Percentiles rank a stretch among this genome's conserved stretches.
Evolutionary conservation across 2,329 filamentous ascomycete species (phyloP).

Genomic region (Sordariomycetes sp.): DNA sequence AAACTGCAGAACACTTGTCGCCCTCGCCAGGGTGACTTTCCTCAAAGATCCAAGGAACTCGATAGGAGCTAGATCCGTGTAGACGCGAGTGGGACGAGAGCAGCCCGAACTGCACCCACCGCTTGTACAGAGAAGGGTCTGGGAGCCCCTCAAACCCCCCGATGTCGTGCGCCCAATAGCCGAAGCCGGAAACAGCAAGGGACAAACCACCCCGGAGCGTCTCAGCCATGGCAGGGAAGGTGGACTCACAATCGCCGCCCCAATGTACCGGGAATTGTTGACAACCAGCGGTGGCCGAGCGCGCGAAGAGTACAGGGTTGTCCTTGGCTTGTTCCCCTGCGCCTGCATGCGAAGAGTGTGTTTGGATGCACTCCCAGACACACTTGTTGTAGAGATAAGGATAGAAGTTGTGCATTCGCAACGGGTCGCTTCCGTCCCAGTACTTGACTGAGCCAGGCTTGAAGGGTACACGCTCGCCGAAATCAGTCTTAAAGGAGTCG

Average conservation of each 20-base stretch:
- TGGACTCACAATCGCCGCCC: constrained; percentile 69
- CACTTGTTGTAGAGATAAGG: constrained; percentile 61
- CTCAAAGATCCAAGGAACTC: constrained; percentile 68
- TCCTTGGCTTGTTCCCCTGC: constrained; percentile 24
- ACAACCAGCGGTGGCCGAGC: constrained; percentile 56
- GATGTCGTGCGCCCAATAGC: constrained; percentile 63
- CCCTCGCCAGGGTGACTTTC: constrained; percentile 44
- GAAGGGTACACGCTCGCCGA: constrained; percentile 62
- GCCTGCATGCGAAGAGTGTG: constrained; percentile 37
- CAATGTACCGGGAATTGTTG: constrained; percentile 63
- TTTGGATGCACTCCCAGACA: constrained; percentile 52
- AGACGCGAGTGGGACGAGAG: constrained; percentile 61
- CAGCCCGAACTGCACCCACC: constrained; percentile 67
- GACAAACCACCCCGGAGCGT: constrained; percentile 56
- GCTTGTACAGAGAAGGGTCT: constrained; percentile 61
- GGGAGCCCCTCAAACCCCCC: constrained; percentile 63
- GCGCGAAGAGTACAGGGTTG: constrained; percentile 52
- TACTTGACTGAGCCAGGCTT: constrained; percentile 48
- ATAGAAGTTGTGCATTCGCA: constrained; percentile 69
- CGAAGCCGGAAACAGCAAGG: constrained; percentile 54
- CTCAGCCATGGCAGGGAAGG: constrained; percentile 64
- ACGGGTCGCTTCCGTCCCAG: constrained; percentile 50
- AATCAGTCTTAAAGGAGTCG: constrained; percentile 67
- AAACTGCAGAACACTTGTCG: constrained; percentile 40
- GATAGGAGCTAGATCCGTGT: constrained; percentile 61